Conservation (phyloP, 345 rosid genomes). For the Mercurialis annua region DNA sequence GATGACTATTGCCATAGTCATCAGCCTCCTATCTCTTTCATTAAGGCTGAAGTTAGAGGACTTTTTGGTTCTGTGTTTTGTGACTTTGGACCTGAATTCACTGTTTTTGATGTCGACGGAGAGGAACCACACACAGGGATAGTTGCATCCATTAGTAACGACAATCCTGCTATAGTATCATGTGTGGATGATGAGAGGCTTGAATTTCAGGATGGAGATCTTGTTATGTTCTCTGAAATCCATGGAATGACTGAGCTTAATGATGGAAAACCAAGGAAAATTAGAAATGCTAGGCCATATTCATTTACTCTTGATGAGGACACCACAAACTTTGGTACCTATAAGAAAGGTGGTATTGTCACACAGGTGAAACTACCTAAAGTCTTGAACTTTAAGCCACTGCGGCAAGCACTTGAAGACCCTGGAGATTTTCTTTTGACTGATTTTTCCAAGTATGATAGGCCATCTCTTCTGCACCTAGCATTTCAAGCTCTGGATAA, state of each 20-base stretch:
- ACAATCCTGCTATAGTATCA: conserved; percentile 74
- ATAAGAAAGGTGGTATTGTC: conserved; percentile 92
- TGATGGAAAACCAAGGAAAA: conserved; percentile 94
- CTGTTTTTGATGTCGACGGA: conserved; percentile 90
- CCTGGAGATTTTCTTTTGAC: conserved; percentile 96
- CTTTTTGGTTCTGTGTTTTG: conserved; percentile 95
- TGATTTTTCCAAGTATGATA: conserved; percentile 90
- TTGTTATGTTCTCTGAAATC: conserved; percentile 93
- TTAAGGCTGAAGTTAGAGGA: conserved; percentile 93
- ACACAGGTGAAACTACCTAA: conserved; percentile 94
- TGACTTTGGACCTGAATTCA: conserved; percentile 93
- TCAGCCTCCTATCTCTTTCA: conserved; percentile 84
- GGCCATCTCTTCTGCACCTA: conserved; percentile 83
- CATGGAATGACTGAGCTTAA: conserved; percentile 90
- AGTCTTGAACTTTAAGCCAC: conserved; percentile 74
- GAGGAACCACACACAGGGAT: conserved; percentile 95
- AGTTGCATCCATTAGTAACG: conserved; percentile 90
- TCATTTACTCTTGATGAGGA: conserved; percentile 92
- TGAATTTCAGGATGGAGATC: conserved; percentile 93
- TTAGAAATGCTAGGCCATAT: conserved; percentile 78
- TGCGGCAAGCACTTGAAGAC: conserved; percentile 80
- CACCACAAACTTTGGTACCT: conserved; percentile 53
- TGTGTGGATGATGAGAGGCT: conserved; percentile 98
- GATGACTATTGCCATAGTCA: conserved; percentile 82
- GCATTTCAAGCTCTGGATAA: conserved; percentile 95